Conservation (phyloP, 306 rosid genomes). For the Prunus fruticosa region DNA sequence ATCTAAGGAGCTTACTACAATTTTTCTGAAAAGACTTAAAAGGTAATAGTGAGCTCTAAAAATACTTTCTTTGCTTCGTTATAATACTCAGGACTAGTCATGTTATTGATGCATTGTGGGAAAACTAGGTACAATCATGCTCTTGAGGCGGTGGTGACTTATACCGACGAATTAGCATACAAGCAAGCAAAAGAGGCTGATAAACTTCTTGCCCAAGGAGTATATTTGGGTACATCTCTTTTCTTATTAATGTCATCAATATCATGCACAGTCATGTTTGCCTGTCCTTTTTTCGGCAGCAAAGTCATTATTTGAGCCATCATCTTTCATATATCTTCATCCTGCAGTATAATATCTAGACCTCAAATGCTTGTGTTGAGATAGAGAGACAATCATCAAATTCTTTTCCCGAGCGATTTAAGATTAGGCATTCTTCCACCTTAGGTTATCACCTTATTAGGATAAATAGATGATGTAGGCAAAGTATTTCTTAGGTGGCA, state of each 20-base stretch:
- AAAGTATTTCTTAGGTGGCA: no score
- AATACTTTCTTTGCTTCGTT: constrained; percentile 1
- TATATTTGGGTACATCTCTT: constrained; percentile 52
- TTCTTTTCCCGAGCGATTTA: not conserved
- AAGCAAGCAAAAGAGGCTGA: constrained; percentile 71
- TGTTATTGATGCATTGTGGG: constrained; percentile 8
- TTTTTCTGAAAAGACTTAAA: constrained; percentile 65
- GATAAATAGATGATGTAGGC: no score
- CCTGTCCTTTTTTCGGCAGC: no score
- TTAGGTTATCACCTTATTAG: not conserved
- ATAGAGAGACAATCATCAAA: no score
- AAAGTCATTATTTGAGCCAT: no score
- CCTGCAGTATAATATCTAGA: no score
- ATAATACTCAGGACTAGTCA: not conserved
- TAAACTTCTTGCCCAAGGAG: constrained; percentile 55
- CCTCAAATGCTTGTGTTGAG: no score
- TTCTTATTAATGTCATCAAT: not conserved
- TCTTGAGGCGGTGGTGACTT: constrained; percentile 67
- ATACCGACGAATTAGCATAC: constrained; percentile 63
- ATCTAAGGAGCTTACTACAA: constrained; percentile 59
- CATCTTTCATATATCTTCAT: no score
- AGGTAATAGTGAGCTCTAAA: constrained; percentile 36
- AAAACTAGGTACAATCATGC: constrained; percentile 52
- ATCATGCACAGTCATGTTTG: no score
- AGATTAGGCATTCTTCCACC: not conserved